Evolutionary conservation across 2,329 filamentous ascomycete genomes (phyloP), one percentile per base, ranked within the genome.

Genomic region (Pseudocercospora cruenta): DNA sequence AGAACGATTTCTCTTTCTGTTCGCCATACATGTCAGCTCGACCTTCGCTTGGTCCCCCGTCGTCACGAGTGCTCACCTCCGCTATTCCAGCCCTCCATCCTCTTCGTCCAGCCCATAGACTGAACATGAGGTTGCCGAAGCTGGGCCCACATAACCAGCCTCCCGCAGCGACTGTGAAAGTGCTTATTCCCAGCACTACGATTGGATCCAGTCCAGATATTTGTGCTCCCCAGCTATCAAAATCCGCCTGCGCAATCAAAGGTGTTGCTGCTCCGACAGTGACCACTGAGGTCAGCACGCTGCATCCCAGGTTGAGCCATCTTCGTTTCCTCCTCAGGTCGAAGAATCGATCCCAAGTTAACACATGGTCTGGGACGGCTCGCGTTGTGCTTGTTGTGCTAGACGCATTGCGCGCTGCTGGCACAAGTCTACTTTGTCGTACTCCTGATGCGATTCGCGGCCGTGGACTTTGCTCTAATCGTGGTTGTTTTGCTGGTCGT

Each of bases 1-100:
- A 97, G 83, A 99, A 97, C 79, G 94, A 90, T 75, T 90, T 92
- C 82, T 99, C 95, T 86, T 97, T 98, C 86, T 92, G 72, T 64
- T 22, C 6, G n/a, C 26, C 31, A 33, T 24, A 28, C 39, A 9
- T 22, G 8, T 57, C 62, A 31, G n/a, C 24, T 2, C 31, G 9
- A 6, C 36, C 26, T 33, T 49, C 5, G 22, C 31, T 7, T 28
- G 33, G 2, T 3, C 6, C 2, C 4, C 8, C 5, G n/a, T 24
- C 24, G 6, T 21, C 22, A 39, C 33, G 9, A 24, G 28, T 66
- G 19, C 88, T 75, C 77, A 90, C 89, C 78, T 85, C 78, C 49
- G 87, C 87, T 82, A 97, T 94, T 73, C 93, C 88, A 60, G 80
- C 81, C 80, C 89, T 90, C 77, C 75, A 77, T 22, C 75, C 75